phyloP scores from a whole-genome alignment of 306 rosid genomes.

The Inga laurina region DNA sequence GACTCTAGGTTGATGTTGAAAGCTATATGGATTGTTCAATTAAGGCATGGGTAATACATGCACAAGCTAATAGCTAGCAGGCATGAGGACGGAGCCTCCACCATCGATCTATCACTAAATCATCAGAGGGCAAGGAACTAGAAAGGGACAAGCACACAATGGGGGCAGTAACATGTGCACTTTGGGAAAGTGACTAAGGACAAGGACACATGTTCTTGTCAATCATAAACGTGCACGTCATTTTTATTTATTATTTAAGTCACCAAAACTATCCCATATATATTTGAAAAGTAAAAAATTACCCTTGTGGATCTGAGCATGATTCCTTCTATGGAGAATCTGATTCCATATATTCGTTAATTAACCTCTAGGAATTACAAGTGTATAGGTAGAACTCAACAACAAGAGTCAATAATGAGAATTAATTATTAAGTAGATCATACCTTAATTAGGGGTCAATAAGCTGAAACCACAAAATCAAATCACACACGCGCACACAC shows the following conservation, averaged over 20 bases:
- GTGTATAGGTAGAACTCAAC: background rate
- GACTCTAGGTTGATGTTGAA: slow-evolving; percentile 35
- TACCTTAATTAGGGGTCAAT: background rate
- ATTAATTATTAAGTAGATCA: background rate
- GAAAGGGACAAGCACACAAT: slow-evolving; percentile 53
- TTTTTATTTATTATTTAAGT: background rate
- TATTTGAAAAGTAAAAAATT: background rate
- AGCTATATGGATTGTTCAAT: slow-evolving; percentile 45
- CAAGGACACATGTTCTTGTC: slow-evolving; percentile 49
- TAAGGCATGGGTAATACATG: slow-evolving; percentile 41
- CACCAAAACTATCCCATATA: background rate
- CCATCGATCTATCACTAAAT: slow-evolving; percentile 18
- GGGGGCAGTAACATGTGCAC: slow-evolving; percentile 69
- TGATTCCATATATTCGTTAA: background rate
- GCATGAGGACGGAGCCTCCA: slow-evolving; percentile 46
- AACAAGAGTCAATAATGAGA: background rate
- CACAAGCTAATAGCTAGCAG: slow-evolving; percentile 33
- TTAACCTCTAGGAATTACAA: background rate
- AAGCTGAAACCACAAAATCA: background rate
- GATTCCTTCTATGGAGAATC: background rate
- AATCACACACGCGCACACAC: background rate
- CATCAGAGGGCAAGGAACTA: slow-evolving; percentile 39
- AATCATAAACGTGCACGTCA: slow-evolving; percentile 31
- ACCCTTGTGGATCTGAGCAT: background rate
- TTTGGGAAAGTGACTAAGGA: slow-evolving; percentile 50